Evolutionary conservation across 768 basidiomycete genomes (phyloP), one percentile per base, ranked within the genome.

Genomic region (Mycena metata): DNA sequence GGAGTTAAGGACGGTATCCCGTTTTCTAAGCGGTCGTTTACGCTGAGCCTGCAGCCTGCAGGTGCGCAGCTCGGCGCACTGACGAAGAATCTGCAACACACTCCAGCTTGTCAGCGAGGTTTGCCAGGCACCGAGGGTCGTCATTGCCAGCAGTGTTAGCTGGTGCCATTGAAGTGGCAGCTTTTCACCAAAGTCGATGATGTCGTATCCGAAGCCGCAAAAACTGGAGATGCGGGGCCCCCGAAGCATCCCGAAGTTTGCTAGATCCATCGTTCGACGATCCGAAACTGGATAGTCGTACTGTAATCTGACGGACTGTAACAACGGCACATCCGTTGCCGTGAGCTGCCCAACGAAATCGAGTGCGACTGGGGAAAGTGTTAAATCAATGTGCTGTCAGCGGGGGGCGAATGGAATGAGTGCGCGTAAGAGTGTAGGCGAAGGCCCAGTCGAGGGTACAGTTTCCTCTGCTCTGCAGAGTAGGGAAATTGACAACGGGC

Each of bases 401-500:
- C 51, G 30, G 33, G 17, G 19, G 9, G 51, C 51, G 30, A 52
- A 52, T 36, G 33, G 33, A 36, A 52, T 21, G 10, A 52, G 33
- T n/a, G 51, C 51, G 4, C n/a, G 3, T 19, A 52, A 19, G 17
- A 52, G 19, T 24, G 50, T 30, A 33, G 19, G n/a, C 3, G 17
- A 33, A 24, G 19, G 33, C 4, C 33, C 7, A 4, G 24, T 16
- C 12, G 4, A 9, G 47, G 4, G 6, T 49, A 5, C 47, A 5
- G 26, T 15, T 15, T 19, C 13, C 2, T 13, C 26, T 26, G 49
- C 7, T 7, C 17, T 3, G 1, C 9, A 7, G 30, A 30, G 8
- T 19, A 52, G 51, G 9, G 51, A 52, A 36, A 52, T 52, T 19
- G 51, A 52, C 33, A 52, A n/a, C 11, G 51, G 51, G 33, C 51